Evolutionary conservation across 1,284 basidiomycete species (phyloP).

Genomic region (Vanrija sp.): DNA sequence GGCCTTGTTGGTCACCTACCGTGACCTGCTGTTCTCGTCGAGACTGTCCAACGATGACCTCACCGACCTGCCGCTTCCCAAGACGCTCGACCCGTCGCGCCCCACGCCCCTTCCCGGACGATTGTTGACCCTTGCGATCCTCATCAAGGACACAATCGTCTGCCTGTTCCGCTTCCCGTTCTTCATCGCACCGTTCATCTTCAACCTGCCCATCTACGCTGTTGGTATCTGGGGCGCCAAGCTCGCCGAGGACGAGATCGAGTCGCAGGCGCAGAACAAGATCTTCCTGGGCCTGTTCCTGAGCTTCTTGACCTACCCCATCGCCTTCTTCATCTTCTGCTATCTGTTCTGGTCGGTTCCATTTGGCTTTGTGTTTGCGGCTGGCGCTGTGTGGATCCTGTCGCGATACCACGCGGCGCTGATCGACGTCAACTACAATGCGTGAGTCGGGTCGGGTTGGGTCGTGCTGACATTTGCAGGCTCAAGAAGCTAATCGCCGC

Average conservation of each 20-base stretch:
- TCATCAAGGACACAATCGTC: conserved; percentile 70
- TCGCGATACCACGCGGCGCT: conserved; percentile 64
- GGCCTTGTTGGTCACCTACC: conserved; percentile 73
- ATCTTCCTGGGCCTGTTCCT: conserved; percentile 76
- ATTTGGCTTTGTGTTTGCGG: conserved; percentile 54
- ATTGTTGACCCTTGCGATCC: conserved; percentile 68
- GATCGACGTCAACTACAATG: conserved; percentile 66
- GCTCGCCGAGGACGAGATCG: conserved; percentile 72
- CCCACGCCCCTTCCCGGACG: conserved; percentile 72
- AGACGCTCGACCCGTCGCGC: conserved; percentile 69
- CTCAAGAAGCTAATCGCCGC: conserved; percentile 74
- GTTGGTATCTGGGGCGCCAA: conserved; percentile 69
- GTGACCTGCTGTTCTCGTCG: conserved; percentile 76
- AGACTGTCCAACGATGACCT: conserved; percentile 77
- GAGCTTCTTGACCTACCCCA: conserved; percentile 71
- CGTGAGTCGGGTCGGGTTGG: conserved; percentile 53
- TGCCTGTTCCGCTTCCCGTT: conserved; percentile 72
- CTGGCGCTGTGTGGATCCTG: conserved; percentile 62
- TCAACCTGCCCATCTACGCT: conserved; percentile 77
- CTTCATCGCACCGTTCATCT: conserved; percentile 74
- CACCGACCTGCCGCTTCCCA: conserved; percentile 62
- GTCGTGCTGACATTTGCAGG: conserved; percentile 19
- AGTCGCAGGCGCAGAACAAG: conserved; percentile 89
- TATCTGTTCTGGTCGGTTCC: conserved; percentile 67
- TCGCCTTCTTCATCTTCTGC: conserved; percentile 76